Evolutionary conservation across 352 stramenopile genomes (phyloP).

Genomic region (Globisporangium iwayamae): DNA sequence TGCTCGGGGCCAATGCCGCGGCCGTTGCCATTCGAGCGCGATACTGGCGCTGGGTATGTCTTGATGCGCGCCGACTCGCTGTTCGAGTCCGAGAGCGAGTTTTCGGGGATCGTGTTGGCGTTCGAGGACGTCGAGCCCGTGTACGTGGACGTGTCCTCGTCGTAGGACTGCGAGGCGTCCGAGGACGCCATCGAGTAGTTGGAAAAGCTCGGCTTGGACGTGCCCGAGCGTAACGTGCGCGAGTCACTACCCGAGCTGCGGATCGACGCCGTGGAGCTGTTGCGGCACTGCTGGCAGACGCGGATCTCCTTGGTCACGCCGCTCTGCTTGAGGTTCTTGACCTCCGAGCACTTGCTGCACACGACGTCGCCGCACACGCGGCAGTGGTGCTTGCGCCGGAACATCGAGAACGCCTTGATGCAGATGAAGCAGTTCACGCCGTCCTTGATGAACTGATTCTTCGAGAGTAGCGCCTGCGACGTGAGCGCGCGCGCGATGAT

Average conservation of each 20-base stretch:
- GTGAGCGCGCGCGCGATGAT: constrained; percentile 63
- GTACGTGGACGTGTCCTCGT: constrained; percentile 36
- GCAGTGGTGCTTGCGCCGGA: constrained; percentile 85
- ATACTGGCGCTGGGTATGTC: constrained; percentile 31
- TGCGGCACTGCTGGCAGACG: constrained; percentile 68
- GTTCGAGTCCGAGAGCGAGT: constrained; percentile 50
- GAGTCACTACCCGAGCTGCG: constrained; percentile 44
- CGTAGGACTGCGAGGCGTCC: constrained; percentile 40
- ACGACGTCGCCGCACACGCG: constrained; percentile 81
- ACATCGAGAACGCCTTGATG: constrained; percentile 65
- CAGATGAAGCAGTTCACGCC: constrained; percentile 71
- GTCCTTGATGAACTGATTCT: constrained; percentile 79
- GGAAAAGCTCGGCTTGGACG: constrained; percentile 49
- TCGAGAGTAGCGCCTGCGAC: constrained; percentile 59
- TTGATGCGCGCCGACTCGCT: constrained; percentile 48
- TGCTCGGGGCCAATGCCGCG: constrained; percentile 20
- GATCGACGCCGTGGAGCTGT: constrained; percentile 52
- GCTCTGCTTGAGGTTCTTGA: constrained; percentile 66
- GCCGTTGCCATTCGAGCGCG: constrained; percentile 4
- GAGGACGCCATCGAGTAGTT: constrained; percentile 46
- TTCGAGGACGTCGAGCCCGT: constrained; percentile 29
- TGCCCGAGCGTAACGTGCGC: constrained; percentile 22
- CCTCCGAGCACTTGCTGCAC: constrained; percentile 81
- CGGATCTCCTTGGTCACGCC: constrained; percentile 70
- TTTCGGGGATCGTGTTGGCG: constrained; percentile 28